These are phyloP conservation scores for Ascocoryne sarcoides DNA, from an alignment of 2,329 filamentous ascomycete species.

Conservation along the genomic window DNA sequence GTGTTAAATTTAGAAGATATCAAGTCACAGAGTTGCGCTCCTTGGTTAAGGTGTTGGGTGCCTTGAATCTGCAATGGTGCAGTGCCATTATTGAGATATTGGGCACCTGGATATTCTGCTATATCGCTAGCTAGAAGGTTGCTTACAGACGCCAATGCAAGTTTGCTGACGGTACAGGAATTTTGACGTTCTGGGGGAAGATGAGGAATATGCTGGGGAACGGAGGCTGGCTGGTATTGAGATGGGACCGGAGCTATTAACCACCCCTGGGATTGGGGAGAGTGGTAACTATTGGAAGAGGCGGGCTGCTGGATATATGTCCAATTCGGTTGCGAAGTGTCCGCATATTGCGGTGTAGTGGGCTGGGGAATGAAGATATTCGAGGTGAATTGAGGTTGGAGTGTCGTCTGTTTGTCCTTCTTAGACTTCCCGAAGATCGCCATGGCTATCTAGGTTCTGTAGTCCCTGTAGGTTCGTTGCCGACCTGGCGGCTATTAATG, in stretches of 20 bases:
- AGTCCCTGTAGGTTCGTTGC: slow-evolving; percentile 9
- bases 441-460: slow-evolving; percentile 13
- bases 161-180: slow-evolving; percentile 12
- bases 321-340: slow-evolving; percentile 9
- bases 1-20: slow-evolving; percentile 56
- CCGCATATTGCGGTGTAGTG: slow-evolving; percentile 5
- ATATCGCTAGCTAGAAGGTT: slow-evolving; percentile 30
- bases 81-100: slow-evolving; percentile 36
- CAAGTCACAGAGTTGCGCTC: slow-evolving; percentile 45
- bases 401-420: slow-evolving; percentile 14
- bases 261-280: slow-evolving; percentile 13
- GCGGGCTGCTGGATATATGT: slow-evolving; percentile 9
- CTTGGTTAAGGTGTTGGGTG: slow-evolving; percentile 38
- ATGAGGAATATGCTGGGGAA: slow-evolving; percentile 15
- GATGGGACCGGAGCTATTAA: slow-evolving; percentile 11
- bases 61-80: slow-evolving; percentile 35
- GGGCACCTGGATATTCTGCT: slow-evolving; percentile 28
- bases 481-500: slow-evolving; percentile 4
- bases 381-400: slow-evolving; percentile 5
- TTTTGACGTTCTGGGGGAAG: slow-evolving; percentile 13
- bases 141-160: slow-evolving; percentile 19
- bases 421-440: slow-evolving; percentile 25
- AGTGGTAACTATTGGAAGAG: slow-evolving; percentile 6
- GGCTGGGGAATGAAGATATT: slow-evolving; percentile 3
- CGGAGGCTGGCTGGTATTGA: slow-evolving; percentile 14